These are phyloP conservation scores for Fusarium sp. DNA, from an alignment of 2,329 filamentous ascomycete genomes.

Conservation along the genomic window DNA sequence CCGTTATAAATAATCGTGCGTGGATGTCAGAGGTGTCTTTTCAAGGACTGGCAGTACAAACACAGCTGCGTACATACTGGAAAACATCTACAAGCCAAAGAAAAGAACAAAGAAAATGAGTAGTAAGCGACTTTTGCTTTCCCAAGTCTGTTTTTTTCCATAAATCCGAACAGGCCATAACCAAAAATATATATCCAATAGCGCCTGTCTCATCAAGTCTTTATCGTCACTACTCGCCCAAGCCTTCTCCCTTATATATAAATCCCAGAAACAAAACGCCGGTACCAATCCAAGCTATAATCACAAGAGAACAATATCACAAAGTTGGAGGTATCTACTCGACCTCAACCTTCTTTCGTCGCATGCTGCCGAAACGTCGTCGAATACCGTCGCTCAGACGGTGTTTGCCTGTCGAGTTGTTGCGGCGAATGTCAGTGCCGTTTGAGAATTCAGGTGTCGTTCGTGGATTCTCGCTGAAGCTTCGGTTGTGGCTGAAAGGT, in stretches of 20 bases:
- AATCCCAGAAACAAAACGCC: constrained; percentile 7
- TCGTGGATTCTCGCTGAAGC: constrained; percentile 51
- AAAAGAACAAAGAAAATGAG: background rate
- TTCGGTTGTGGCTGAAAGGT: constrained; percentile 51
- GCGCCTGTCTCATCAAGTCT: constrained; percentile 10
- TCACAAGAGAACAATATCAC: background rate
- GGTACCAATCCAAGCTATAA: background rate
- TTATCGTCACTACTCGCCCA: constrained; percentile 7
- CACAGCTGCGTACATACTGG: background rate
- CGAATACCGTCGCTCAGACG: constrained; percentile 60
- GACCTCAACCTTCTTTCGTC: constrained; percentile 51
- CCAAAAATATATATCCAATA: constrained; percentile 2
- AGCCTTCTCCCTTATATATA: background rate
- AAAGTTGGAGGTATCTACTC: background rate
- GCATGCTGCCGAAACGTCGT: constrained; percentile 61
- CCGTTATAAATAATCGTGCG: background rate
- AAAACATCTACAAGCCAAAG: background rate
- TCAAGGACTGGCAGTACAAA: background rate
- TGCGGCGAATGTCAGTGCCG: constrained; percentile 45
- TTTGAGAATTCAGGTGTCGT: constrained; percentile 36
- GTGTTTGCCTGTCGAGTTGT: constrained; percentile 52
- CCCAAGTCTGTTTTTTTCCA: background rate
- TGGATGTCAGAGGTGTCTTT: background rate
- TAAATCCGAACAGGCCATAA: background rate
- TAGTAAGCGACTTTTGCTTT: constrained; percentile 1